Evolutionary conservation across 768 basidiomycete genomes (phyloP).

Genomic region (Infundibulicybe gibba): DNA sequence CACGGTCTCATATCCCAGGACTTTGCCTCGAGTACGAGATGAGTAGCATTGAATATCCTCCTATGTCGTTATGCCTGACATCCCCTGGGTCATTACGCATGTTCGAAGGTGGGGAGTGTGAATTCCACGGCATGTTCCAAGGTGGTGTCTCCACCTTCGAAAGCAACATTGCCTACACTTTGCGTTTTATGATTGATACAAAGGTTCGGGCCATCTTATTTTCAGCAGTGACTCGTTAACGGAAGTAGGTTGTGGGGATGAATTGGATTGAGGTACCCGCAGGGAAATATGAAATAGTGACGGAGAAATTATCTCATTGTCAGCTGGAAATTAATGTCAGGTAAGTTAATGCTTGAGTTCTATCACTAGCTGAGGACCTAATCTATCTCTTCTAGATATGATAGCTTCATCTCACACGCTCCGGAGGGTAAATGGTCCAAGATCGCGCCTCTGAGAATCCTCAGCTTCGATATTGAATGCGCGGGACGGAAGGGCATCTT

Average conservation of each 20-base stretch:
- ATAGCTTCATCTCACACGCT: constrained; percentile 83
- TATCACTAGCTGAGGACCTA: neutral
- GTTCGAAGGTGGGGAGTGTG: constrained; percentile 74
- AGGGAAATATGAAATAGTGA: constrained; percentile 70
- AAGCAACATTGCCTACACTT: constrained; percentile 87
- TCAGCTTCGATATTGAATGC: constrained; percentile 99
- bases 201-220: constrained; percentile 46
- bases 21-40: constrained; percentile 90
- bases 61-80: constrained; percentile 8
- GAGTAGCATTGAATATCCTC: constrained; percentile 34
- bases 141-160: constrained; percentile 73
- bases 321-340: constrained; percentile 83
- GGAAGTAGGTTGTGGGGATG: constrained; percentile 86
- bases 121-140: constrained; percentile 56
- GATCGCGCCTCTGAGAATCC: constrained; percentile 88
- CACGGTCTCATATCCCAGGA: constrained; percentile 66
- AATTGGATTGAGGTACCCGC: constrained; percentile 96
- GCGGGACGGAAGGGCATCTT: constrained; percentile 97
- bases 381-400: constrained; percentile 50
- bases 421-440: constrained; percentile 92
- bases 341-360: constrained; percentile 33
- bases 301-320: constrained; percentile 70
- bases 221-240: neutral
- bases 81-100: constrained; percentile 36
- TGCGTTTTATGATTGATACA: constrained; percentile 98